Base-by-base conservation (phyloP, 2,329 filamentous ascomycete species). In the Penicillium polonicum region DNA sequence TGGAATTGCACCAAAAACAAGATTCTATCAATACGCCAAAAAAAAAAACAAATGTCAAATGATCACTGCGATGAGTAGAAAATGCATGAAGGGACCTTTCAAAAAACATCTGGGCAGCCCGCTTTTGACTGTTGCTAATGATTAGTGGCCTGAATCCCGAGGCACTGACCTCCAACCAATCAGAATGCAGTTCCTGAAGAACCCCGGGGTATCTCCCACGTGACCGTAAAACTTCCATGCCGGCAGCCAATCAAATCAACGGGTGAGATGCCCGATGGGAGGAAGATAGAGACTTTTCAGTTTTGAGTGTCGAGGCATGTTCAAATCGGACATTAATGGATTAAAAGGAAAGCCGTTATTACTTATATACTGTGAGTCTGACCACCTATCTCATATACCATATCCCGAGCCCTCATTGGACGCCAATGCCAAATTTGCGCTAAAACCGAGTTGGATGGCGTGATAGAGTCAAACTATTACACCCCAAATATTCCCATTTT, bases 381-480 rank as follows among this genome's bases (percentile, higher is more conserved):
- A 43, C n/a, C 19, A 33, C 17, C 19, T 19, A 31, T 43, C 29
- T 21, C 29, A 42, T 31, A 29, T 13, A 54, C 52, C 27, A 41
- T 36, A 52, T 35, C 29, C 13, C 17, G 19, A 17, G 17, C 5
- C 31, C n/a, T 31, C 33, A 52, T 36, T 56, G 48, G 39, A 17
- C 10, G 12, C 35, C 23, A 36, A 29, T 33, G 17, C 7, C 41
- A 43, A n/a, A 46, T 42, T 58, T 60, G 58, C 62, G 52, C 54
- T 50, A 65, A 53, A 60, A 44, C 35, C 48, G 5, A 46, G 13
- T 42, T 17, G 25, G 59, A 66, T 66, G 62, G 62, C 64, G 64
- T 66, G 64, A 65, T 56, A 43, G 51, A 54, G 35, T 46, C 59
- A 54, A 63, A 56, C 54, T 27, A 29, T 38, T 55, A 51, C 29